These are phyloP conservation scores for Phaeotremella fagi DNA, from an alignment of 768 basidiomycete species.

Conservation along the genomic window DNA sequence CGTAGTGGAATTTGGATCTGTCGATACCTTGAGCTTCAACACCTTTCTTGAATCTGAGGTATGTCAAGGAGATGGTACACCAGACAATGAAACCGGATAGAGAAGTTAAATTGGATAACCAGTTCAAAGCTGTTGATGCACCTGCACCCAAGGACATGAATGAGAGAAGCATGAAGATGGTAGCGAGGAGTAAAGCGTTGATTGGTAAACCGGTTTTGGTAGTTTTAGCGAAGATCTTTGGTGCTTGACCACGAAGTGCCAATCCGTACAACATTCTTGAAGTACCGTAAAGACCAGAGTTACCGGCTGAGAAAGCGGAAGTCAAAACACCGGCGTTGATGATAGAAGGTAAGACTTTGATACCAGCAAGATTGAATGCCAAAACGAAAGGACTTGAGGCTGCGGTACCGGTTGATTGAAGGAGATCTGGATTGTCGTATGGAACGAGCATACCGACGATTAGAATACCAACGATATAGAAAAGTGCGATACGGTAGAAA, in stretches of 20 bases:
- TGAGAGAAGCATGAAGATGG: conserved; percentile 57
- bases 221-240: conserved; percentile 66
- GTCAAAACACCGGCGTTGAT: conserved; percentile 46
- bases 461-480: conserved; percentile 37
- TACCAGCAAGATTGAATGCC: conserved; percentile 43
- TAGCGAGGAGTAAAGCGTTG: conserved; percentile 62
- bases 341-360: conserved; percentile 40
- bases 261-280: conserved; percentile 24
- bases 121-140: conserved; percentile 68
- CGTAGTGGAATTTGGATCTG: conserved; percentile 60
- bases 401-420: conserved; percentile 38
- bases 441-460: conserved; percentile 45
- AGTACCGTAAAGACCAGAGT: conserved; percentile 18
- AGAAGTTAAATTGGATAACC: conserved; percentile 68
- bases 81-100: conserved; percentile 61
- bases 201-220: conserved; percentile 73
- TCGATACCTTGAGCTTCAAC: conserved; percentile 73
- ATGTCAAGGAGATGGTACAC: conserved; percentile 71
- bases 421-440: conserved; percentile 29
- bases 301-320: conserved; percentile 26
- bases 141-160: conserved; percentile 71
- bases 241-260: conserved; percentile 66
- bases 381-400: conserved; percentile 48
- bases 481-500: conserved; percentile 34
- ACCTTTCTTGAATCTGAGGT: conserved; percentile 77